Evolutionary conservation across 192 early-diverging fungal genomes (phyloP).

Genomic region (Entomortierella parvispora): DNA sequence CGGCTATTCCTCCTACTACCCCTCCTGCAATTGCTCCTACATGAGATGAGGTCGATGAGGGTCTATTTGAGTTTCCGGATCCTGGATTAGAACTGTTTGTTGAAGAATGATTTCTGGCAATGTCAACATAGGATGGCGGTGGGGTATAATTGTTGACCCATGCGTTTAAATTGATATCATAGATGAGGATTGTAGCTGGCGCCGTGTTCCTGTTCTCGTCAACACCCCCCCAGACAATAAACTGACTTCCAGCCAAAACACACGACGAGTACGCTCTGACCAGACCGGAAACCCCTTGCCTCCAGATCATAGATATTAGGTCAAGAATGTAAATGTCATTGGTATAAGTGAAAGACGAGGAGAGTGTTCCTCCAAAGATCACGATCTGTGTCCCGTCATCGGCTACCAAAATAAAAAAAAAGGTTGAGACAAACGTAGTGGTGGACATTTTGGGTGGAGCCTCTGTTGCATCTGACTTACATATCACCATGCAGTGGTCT

Average conservation of each 20-base stretch:
- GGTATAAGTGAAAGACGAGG: not conserved
- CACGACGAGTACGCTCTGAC: constrained; percentile 27
- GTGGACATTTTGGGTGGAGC: too few relatives aligned
- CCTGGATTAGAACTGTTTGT: not conserved
- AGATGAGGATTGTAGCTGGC: constrained; percentile 1
- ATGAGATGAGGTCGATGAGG: not conserved
- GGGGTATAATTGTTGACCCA: constrained; percentile 28
- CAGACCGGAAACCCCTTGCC: constrained; percentile 15
- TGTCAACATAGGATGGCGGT: constrained; percentile 13
- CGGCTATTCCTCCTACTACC: constrained; percentile 19
- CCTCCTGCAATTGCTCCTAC: constrained; percentile 43
- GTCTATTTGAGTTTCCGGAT: not conserved
- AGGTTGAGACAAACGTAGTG: not conserved
- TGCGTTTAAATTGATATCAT: constrained; percentile 10
- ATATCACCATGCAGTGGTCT: constrained; percentile 36
- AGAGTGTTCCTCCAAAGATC: constrained; percentile 23
- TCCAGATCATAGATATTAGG: constrained; percentile 12
- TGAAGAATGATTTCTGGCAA: not conserved
- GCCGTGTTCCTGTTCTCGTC: not conserved
- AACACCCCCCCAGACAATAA: constrained; percentile 34
- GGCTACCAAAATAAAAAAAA: constrained; percentile 6
- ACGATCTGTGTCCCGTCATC: constrained; percentile 32
- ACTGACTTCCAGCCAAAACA: constrained; percentile 21
- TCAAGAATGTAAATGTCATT: constrained; percentile 36
- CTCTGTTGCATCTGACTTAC: constrained; percentile 8